Percentiles rank a stretch among this genome's conserved stretches.
Conservation (phyloP, 2,329 filamentous ascomycete species). For the Trichoderma oligosporum region DNA sequence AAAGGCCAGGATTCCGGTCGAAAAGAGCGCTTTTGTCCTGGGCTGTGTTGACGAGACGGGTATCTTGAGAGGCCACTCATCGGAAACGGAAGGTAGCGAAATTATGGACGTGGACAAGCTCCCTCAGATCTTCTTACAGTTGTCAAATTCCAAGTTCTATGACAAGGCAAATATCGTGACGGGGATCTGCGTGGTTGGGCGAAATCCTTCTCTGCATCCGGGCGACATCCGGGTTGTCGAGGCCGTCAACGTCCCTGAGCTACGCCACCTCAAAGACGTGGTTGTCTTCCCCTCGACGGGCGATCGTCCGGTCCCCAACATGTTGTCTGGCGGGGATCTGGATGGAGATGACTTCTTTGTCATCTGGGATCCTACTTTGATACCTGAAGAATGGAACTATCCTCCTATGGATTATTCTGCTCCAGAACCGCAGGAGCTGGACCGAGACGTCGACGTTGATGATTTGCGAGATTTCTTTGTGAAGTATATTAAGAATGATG, state of each 20-base stretch:
- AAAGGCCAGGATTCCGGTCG: constrained; percentile 79
- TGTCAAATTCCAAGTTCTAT: constrained; percentile 56
- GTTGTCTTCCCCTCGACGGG: constrained; percentile 83
- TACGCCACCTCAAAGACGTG: constrained; percentile 77
- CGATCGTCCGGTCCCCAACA: constrained; percentile 80
- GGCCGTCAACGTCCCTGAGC: constrained; percentile 69
- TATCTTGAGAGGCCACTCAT: constrained; percentile 67
- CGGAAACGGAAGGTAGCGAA: constrained; percentile 39
- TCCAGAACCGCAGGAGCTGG: constrained; percentile 51
- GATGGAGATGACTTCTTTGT: constrained; percentile 96
- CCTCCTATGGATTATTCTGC: constrained; percentile 73
- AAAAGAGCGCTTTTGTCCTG: constrained; percentile 80
- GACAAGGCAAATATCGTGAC: constrained; percentile 61
- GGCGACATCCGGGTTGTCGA: constrained; percentile 86
- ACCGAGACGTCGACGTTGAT: constrained; percentile 62
- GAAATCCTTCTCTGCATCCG: constrained; percentile 90
- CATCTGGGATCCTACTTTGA: constrained; percentile 77
- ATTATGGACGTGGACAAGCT: constrained; percentile 50
- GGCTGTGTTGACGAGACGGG: constrained; percentile 85
- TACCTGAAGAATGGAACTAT: constrained; percentile 67
- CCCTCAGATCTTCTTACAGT: constrained; percentile 86
- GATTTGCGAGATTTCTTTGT: constrained; percentile 86
- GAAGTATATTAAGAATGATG: constrained; percentile 87
- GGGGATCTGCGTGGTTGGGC: constrained; percentile 77
- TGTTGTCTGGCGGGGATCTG: constrained; percentile 94